These are phyloP conservation scores for Boechera retrofracta DNA, from an alignment of 345 rosid genomes.

Conservation along the genomic window DNA sequence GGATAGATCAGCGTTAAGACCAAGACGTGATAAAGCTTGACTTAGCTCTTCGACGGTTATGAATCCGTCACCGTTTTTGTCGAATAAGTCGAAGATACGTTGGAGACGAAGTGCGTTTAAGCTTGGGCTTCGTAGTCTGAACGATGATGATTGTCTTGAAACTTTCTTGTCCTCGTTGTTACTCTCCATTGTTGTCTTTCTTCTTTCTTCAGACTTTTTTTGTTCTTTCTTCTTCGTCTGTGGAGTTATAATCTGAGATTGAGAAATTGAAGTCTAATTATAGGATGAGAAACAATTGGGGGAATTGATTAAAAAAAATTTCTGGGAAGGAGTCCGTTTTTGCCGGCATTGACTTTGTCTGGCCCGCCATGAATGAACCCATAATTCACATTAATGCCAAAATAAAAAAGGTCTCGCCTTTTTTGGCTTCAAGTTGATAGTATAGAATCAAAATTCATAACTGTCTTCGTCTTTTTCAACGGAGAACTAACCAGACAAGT, in stretches of 20 bases:
- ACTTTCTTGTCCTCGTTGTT: conserved; percentile 14
- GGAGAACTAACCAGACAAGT: too few relatives aligned
- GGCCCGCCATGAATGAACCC: conserved; percentile 42
- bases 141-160: conserved; percentile 48
- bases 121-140: conserved; percentile 64
- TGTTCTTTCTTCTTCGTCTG: conserved; percentile 5
- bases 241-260: conserved; percentile 27
- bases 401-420: background rate
- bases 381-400: background rate
- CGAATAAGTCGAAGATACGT: conserved; percentile 78
- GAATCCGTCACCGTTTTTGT: conserved; percentile 77
- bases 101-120: conserved; percentile 74
- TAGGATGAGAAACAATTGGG: conserved; percentile 37
- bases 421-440: too few relatives aligned
- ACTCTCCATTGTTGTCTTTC: conserved; percentile 31
- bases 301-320: background rate
- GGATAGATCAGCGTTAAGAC: conserved; percentile 64
- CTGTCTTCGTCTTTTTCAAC: too few relatives aligned
- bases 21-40: conserved; percentile 68
- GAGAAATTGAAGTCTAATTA: conserved; percentile 26
- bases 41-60: conserved; percentile 67
- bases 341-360: conserved; percentile 45
- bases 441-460: too few relatives aligned
- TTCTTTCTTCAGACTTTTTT: background rate
- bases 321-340: conserved; percentile 27